These are phyloP conservation scores for Geosiphon pyriformis DNA, from an alignment of 192 early-diverging fungal genomes.

Conservation along the genomic window DNA sequence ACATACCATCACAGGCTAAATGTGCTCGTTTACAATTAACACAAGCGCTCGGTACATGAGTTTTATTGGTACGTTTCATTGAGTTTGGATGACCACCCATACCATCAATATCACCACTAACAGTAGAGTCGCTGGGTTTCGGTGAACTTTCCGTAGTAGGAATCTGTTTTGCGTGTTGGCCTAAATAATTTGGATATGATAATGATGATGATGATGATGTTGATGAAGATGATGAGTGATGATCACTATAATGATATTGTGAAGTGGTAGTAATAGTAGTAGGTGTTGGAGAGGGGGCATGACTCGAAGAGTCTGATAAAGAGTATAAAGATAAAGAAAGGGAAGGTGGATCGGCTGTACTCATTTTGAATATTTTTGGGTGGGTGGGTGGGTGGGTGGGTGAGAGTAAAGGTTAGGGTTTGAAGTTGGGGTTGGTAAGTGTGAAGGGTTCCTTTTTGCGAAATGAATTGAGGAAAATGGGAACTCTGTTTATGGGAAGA, in stretches of 20 bases:
- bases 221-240: neutral
- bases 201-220: neutral
- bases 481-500: neutral
- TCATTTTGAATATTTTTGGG: neutral
- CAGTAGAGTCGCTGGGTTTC: neutral
- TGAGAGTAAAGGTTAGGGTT: neutral
- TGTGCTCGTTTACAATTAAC: slow-evolving; percentile 84
- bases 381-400: neutral
- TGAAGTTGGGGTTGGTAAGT: neutral
- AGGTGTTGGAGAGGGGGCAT: neutral
- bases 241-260: neutral
- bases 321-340: neutral
- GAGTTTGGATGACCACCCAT: neutral
- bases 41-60: slow-evolving; percentile 86
- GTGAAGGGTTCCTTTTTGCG: no score
- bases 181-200: no score
- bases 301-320: neutral
- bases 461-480: no score
- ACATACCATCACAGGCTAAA: slow-evolving; percentile 80
- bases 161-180: no score
- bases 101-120: neutral
- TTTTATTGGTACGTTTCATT: slow-evolving; percentile 47
- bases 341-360: neutral
- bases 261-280: neutral
- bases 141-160: no score